phyloP scores from a whole-genome alignment of 148 eudicot species.

The Camellia japonica region DNA sequence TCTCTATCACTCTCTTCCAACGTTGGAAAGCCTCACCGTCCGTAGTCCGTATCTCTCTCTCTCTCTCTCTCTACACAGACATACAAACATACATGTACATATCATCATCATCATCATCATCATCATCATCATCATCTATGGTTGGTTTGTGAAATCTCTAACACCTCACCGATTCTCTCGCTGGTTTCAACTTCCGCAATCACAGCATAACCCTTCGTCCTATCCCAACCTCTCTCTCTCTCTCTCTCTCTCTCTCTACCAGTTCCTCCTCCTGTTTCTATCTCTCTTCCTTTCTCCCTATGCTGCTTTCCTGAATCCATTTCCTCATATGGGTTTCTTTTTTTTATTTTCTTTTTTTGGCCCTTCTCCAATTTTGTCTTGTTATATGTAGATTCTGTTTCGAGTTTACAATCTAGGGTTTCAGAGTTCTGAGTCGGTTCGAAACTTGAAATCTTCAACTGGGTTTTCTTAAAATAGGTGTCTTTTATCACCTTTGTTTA shows the following conservation, averaged over 20 bases:
- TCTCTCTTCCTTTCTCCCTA: conserved; percentile 14
- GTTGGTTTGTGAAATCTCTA: conserved; percentile 16
- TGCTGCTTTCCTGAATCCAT: conserved; percentile 20
- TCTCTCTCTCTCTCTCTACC: conserved; percentile 14
- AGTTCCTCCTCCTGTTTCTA: conserved; percentile 12
- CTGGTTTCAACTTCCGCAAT: conserved; percentile 41
- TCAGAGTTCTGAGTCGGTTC: conserved; percentile 8
- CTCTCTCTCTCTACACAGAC: not conserved
- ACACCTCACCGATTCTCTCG: conserved; percentile 56
- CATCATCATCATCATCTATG: not conserved
- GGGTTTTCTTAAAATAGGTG: conserved; percentile 7
- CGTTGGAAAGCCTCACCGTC: not conserved
- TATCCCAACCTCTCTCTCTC: conserved; percentile 20
- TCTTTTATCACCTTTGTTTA: not conserved
- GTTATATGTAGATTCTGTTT: conserved; percentile 20
- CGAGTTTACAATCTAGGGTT: conserved; percentile 11
- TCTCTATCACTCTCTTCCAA: too few relatives aligned
- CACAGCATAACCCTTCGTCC: conserved; percentile 49
- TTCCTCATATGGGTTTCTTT: conserved; percentile 26
- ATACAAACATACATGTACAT: not conserved
- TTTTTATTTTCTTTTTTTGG: conserved; percentile 26
- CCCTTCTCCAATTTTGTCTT: not conserved
- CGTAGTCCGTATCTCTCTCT: not conserved
- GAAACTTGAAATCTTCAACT: conserved; percentile 21
- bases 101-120: too few relatives aligned